Base-by-base conservation (phyloP, 164 flowering plant species). In the Amborella trichopoda region DNA sequence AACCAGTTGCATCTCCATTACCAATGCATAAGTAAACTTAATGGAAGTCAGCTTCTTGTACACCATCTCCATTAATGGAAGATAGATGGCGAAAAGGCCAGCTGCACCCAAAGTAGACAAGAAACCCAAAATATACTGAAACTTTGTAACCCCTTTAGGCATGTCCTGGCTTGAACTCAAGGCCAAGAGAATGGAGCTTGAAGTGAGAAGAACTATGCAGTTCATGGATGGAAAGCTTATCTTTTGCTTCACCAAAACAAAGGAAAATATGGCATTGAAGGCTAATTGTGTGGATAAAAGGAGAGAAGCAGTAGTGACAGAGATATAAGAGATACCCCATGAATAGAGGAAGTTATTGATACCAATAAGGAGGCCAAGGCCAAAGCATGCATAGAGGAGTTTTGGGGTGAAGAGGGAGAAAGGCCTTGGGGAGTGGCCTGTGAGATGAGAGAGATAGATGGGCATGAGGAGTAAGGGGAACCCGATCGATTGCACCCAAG, bases 1-100 rank as follows among this genome's bases (percentile, higher is more conserved):
- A 32, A 79, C 68, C 26, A 82, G 26, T 60, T 82, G 95, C 81
- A 77, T 79, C 53, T 85, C 88, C 64, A 82, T 58, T n/a, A n/a
- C n/a, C n/a, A n/a, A n/a, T n/a, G n/a, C n/a, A n/a, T n/a, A n/a
- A n/a, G n/a, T n/a, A n/a, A n/a, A n/a, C n/a, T n/a, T n/a, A n/a
- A n/a, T n/a, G 2, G 30, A 14, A 13, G 42, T 18, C 4, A 63
- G 43, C 19, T 53, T 50, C 42, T 43, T 55, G 40, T 60, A 63
- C 17, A 60, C 53, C 28, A 55, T 39, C 55, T 70, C 74, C 50
- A 66, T 50, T 3, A 66, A 9, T 0, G 94, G 90, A 0, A 87
- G 55, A 21, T 83, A 81, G 18, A 83, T 66, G 6, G 90, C 81
- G 36, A 78, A 81, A 3, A 78, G 53, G 23, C 78, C 26, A 0